Percentiles rank a stretch among this genome's conserved stretches.
Evolutionary conservation across 176 grass and related monocot species (phyloP).

Genomic region (Elaeis guineensis): DNA sequence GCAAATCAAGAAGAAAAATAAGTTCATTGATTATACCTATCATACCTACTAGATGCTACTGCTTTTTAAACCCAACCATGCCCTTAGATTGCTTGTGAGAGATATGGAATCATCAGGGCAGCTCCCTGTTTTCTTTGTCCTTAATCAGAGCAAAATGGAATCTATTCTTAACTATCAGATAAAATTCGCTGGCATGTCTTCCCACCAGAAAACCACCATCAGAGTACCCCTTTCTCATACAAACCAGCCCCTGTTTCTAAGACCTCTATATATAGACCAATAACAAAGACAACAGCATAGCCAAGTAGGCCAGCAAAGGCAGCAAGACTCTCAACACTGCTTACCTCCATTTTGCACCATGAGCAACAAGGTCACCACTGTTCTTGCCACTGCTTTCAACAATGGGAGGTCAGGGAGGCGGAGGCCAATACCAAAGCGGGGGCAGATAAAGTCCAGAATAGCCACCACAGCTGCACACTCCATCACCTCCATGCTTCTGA

Average conservation of each 20-base stretch:
- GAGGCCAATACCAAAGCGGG: constrained; percentile 18
- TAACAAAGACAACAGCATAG: constrained; percentile 20
- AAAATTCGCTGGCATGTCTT: constrained; percentile 33
- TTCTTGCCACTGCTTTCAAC: constrained; percentile 23
- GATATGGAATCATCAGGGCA: too few species aligned
- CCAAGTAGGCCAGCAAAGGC: background rate
- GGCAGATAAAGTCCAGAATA: constrained; percentile 48
- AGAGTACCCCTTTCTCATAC: too few species aligned
- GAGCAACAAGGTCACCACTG: constrained; percentile 11
- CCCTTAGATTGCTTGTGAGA: too few species aligned
- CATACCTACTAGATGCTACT: too few species aligned
- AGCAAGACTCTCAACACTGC: background rate
- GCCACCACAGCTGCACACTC: constrained; percentile 25
- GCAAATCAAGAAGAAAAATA: too few species aligned
- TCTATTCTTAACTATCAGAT: too few species aligned
- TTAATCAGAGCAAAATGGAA: too few species aligned
- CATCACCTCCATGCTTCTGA: constrained; percentile 25
- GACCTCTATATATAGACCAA: constrained; percentile 28
- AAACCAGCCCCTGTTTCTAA: too few species aligned
- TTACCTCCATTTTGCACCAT: constrained; percentile 24
- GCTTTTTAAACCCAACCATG: too few species aligned
- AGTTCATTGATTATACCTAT: too few species aligned
- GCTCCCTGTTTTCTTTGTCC: too few species aligned
- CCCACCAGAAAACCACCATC: constrained; percentile 10
- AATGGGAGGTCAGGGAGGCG: constrained; percentile 16